Percentiles rank a stretch among this genome's conserved stretches.
Conservation (phyloP, 768 basidiomycete genomes). For the Amanita subjunquillea region DNA sequence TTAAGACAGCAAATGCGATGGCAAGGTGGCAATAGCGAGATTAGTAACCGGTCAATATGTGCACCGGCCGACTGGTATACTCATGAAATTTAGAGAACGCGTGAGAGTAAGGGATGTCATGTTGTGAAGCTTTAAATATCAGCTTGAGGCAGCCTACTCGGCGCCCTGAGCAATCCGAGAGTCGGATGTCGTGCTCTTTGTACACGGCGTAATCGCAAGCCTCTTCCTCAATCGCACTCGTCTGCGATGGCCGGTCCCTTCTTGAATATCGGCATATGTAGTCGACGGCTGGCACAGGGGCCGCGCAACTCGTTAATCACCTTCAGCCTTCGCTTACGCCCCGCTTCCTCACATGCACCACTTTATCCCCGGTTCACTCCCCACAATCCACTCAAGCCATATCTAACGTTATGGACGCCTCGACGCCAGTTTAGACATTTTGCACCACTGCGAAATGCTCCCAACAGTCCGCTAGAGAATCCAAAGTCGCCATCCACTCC, state of each 20-base stretch:
- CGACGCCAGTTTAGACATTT: not conserved
- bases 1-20: too few relatives aligned
- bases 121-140: too few relatives aligned
- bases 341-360: not conserved
- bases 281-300: not conserved
- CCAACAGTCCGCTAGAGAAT: not conserved
- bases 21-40: too few relatives aligned
- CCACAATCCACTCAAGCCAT: not conserved
- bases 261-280: not conserved
- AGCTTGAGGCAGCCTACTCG: too few relatives aligned
- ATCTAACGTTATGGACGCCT: not conserved
- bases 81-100: too few relatives aligned
- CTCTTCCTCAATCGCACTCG: not conserved
- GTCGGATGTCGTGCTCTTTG: not conserved
- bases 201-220: not conserved
- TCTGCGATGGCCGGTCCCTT: not conserved
- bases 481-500: not conserved
- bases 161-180: not conserved
- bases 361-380: not conserved
- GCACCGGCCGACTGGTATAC: too few relatives aligned
- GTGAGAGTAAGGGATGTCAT: not conserved
- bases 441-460: not conserved
- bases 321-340: not conserved
- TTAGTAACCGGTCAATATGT: too few relatives aligned
- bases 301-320: not conserved